Evolutionary conservation across 176 grass and related monocot genomes (phyloP), one percentile per base, ranked within the genome.

Genomic region (Oryza glumipatula): DNA sequence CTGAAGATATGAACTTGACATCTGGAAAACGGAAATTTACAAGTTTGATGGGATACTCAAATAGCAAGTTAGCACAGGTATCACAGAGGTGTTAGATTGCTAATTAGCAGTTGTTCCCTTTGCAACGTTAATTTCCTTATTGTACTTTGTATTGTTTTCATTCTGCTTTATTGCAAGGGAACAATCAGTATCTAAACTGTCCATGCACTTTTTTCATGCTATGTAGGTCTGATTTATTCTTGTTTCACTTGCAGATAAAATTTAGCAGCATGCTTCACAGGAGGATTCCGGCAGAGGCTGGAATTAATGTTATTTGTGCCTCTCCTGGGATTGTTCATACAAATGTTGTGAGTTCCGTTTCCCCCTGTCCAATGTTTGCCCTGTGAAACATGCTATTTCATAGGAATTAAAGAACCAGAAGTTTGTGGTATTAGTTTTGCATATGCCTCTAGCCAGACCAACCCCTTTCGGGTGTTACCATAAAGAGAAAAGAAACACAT

Each of bases 21-120:
- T 94, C 91, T 80, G 88, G 90, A 79, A 94, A 91, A 73, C 76
- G 26, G 24, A 99, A 91, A 89, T 99, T 89, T 70, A 86, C 21
- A 92, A 94, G 97, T 85, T 81, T 88, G 82, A 52, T 89, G 82
- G 97, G 79, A 86, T 99, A 99, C 67, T 84, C 97, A 82, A 99
- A 92, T 80, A 92, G 97, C 90, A 99, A 99, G 71, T 86, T 99
- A 78, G 94, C 97, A 16, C 94, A 99, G 94, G 97, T 99, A 92
- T 51, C 9, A 17, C 48, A 49, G 46, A 28, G 51, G 30, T 61
- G 65, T 22, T 22, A 30, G 14, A 51, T 65, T 81, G 52, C 21
- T 84, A 65, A 21, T 44, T 22, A 36, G 63, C 10, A 46, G 23
- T 56, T 80, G n/a, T 48, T 75, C 6, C 54, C 21, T 76, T 35